Evolutionary conservation across 2,329 filamentous ascomycete species (phyloP), one percentile per base, ranked within the genome.

Genomic region (Stagonosporopsis chrysanthemi): DNA sequence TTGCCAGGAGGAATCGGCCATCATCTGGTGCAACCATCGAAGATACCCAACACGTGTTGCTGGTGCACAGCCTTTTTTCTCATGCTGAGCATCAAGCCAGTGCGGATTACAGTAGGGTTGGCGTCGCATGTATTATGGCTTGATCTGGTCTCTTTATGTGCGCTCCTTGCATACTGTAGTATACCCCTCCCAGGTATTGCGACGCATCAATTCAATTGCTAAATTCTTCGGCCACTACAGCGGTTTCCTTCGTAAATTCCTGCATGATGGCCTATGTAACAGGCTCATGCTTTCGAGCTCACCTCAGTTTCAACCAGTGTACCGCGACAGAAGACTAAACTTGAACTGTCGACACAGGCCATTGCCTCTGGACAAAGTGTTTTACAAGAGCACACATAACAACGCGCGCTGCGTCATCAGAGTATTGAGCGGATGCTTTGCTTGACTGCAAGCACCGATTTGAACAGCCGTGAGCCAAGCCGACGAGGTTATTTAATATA

Each of bases 161-260:
- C 31, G 7, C 33, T 39, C 54, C 48, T 48, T 57, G 39, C 47
- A 39, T 56, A 26, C 48, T 57, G 48, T 52, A 52, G 17, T 38
- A 40, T 48, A 57, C 40, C 48, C 43, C 48, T 52, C 12, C n/a
- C 26, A 48, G 39, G 38, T 23, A 22, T 35, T n/a, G 24, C 39
- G 19, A 33, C 41, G 3, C 54, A 52, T 52, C 39, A 19, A 23
- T 35, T 23, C 8, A n/a, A 17, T 24, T 24, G 19, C 17, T 11
- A 14, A 41, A 41, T 52, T 44, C 39, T 44, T 35, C 19, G 39
- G 24, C 19, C 4, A 9, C n/a, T 7, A 26, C 29, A 6, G 24
- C 19, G 22, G 14, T 17, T 40, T 7, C 9, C 22, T 33, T n/a
- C 15, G 14, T 6, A 33, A 33, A 1, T n/a, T 7, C 31, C 4